These are phyloP conservation scores for Schizophyllum amplum DNA, from an alignment of 1,284 basidiomycete species.

Conservation along the genomic window DNA sequence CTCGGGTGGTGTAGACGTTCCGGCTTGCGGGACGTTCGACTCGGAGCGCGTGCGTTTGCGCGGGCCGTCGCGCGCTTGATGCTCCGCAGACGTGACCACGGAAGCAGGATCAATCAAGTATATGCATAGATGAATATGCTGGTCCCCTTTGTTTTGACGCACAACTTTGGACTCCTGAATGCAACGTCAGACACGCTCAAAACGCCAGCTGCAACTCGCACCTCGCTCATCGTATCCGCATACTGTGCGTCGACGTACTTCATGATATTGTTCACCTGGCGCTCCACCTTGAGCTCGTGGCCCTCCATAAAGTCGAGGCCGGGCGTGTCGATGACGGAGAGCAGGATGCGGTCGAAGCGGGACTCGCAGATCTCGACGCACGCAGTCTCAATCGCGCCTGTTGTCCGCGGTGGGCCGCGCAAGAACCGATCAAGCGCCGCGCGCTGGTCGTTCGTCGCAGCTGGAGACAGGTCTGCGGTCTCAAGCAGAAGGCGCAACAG, in stretches of 20 bases:
- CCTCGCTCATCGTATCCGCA: conserved; percentile 78
- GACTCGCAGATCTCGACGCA: conserved; percentile 75
- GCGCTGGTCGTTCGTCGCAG: conserved; percentile 60
- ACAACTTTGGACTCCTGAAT: conserved; percentile 75
- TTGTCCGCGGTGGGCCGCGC: conserved; percentile 46
- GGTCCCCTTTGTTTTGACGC: conserved; percentile 75
- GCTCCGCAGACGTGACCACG: conserved; percentile 45
- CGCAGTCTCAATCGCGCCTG: conserved; percentile 52
- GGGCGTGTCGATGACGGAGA: conserved; percentile 77
- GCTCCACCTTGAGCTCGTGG: conserved; percentile 66
- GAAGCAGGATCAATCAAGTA: conserved; percentile 75
- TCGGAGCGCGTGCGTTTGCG: conserved; percentile 51
- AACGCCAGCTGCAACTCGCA: conserved; percentile 20
- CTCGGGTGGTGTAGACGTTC: conserved; percentile 32
- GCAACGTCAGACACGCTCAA: neutral
- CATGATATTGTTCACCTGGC: conserved; percentile 61
- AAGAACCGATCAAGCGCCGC: conserved; percentile 53
- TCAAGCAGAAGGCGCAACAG: conserved; percentile 61
- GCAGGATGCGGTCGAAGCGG: conserved; percentile 61
- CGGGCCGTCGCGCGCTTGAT: conserved; percentile 36
- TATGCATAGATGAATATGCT: conserved; percentile 80
- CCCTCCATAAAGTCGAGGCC: conserved; percentile 68
- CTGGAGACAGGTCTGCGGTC: conserved; percentile 69
- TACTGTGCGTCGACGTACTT: conserved; percentile 72
- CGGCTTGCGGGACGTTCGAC: conserved; percentile 43